Evolutionary conservation across 805 yeast species (phyloP).

Genomic region (Spencermartinsiella europaea): DNA sequence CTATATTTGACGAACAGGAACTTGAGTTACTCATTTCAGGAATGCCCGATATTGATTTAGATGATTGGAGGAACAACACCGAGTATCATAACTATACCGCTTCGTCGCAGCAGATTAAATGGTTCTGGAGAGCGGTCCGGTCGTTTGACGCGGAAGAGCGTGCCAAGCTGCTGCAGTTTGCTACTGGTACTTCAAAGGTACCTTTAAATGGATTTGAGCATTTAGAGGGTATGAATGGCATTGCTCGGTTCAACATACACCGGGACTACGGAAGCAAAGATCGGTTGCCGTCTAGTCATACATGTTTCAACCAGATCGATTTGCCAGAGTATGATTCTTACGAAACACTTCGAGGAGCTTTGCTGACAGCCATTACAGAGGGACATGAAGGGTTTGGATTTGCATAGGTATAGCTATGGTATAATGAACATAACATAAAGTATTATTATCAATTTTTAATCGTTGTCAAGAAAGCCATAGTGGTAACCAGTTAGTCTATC

Average conservation of each 20-base stretch:
- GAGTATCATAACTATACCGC: constrained; percentile 73
- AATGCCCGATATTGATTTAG: constrained; percentile 90
- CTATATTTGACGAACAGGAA: constrained; percentile 93
- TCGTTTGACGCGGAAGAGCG: constrained; percentile 92
- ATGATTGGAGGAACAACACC: constrained; percentile 91
- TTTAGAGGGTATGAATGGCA: constrained; percentile 80
- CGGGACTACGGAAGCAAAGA: constrained; percentile 81
- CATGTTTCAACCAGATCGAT: constrained; percentile 94
- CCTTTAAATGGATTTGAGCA: constrained; percentile 92
- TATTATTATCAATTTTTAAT: background rate
- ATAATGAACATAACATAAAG: background rate
- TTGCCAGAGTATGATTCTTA: constrained; percentile 89
- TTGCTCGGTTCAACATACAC: constrained; percentile 81
- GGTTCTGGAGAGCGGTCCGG: constrained; percentile 98
- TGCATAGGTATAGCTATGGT: constrained; percentile 39
- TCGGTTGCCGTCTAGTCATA: constrained; percentile 90
- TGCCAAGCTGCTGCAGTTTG: constrained; percentile 89
- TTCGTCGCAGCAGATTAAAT: constrained; percentile 79
- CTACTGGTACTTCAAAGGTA: constrained; percentile 95
- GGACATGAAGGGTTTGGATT: constrained; percentile 96
- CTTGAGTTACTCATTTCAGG: constrained; percentile 90
- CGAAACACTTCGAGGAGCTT: constrained; percentile 73
- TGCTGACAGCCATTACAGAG: constrained; percentile 82
- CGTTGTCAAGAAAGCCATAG: background rate
- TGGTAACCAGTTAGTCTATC: too few species aligned